Evolutionary conservation across 306 rosid genomes (phyloP), one percentile per base, ranked within the genome.

Genomic region (Cyamopsis tetragonoloba): DNA sequence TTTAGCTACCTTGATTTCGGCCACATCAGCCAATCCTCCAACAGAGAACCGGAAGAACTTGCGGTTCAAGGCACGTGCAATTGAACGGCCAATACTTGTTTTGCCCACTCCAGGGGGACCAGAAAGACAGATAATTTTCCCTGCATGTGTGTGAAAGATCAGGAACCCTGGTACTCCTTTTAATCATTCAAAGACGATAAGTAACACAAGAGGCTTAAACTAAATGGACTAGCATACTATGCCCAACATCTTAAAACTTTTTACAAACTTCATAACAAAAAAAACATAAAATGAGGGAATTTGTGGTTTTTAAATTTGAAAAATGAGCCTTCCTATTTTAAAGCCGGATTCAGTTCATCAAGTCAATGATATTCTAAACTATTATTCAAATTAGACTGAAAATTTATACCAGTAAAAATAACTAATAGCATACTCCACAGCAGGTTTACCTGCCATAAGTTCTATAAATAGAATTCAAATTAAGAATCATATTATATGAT

Each of bases 81-180:
- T 90, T 42, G 99, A 95, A 27, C 97, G 99, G 50, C 99, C 99
- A 80, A 95, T 95, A 74, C 99, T 95, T 37, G 99, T 95, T 88
- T 95, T 95, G 57, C 99, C 99, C 79, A 95, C 99, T 51, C 99
- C 99, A 38, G 99, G 99, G 54, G 99, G 99, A 19, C 99, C 99
- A 86, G 97, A 95, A 66, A 95, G 84, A 78, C 99, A 95, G 37
- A 95, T 95, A 42, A 95, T 95, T 83, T 95, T 95, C 66, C 99
- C 99, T 95, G 83, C 55, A 62, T 58, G 71, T 49, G 19, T 53
- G 31, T 59, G 63, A 74, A 72, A 70, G 49, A 65, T 71, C 26
- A 32, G 44, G 57, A 49, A 51, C 47, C 53, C 64, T 24, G 68
- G 39, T 35, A 57, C 13, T 28, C 35, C 7, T 59, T 68, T 39